Percentiles rank a stretch among this genome's conserved stretches.
These are phyloP conservation scores for Coemansia sp. DNA, from an alignment of 192 early-diverging fungal genomes.

Conservation along the genomic window DNA sequence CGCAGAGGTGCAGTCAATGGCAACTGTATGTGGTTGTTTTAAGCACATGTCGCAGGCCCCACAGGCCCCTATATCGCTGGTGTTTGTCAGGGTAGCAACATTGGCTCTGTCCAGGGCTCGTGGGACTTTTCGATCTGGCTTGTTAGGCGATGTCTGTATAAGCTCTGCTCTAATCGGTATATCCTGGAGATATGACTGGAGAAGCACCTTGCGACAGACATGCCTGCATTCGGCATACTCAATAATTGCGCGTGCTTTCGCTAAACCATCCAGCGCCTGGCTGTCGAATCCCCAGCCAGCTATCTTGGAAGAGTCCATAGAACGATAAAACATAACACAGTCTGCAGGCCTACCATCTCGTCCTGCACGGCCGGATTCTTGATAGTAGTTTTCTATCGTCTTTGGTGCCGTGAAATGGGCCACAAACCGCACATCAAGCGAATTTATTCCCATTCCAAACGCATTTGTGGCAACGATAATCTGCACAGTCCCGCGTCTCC, in stretches of 20 bases:
- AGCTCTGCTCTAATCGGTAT: slow-evolving; percentile 27
- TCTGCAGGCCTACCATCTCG: slow-evolving; percentile 67
- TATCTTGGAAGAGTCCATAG: slow-evolving; percentile 63
- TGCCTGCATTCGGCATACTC: slow-evolving; percentile 64
- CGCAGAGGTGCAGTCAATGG: slow-evolving; percentile 55
- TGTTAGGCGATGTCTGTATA: slow-evolving; percentile 16
- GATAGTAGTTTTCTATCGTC: slow-evolving; percentile 65
- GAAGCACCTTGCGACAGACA: slow-evolving; percentile 61
- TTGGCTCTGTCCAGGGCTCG: too few species aligned
- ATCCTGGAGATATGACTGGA: slow-evolving; percentile 59
- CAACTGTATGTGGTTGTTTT: slow-evolving; percentile 11
- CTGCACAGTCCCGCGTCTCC: slow-evolving; percentile 36
- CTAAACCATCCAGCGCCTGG: slow-evolving; percentile 55
- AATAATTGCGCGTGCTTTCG: slow-evolving; percentile 63
- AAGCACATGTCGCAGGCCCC: slow-evolving; percentile 32
- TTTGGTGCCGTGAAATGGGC: slow-evolving; percentile 53
- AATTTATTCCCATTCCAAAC: slow-evolving; percentile 59
- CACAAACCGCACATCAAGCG: slow-evolving; percentile 56
- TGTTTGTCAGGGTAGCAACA: too few species aligned
- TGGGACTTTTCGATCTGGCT: background rate
- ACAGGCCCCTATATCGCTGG: slow-evolving; percentile 49
- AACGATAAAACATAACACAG: slow-evolving; percentile 67
- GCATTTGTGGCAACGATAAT: slow-evolving; percentile 56
- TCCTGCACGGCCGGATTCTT: slow-evolving; percentile 73
- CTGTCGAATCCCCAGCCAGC: slow-evolving; percentile 61